Evolutionary conservation across 139 green algal genomes (phyloP).

Genomic region (Micractinium sp.): DNA sequence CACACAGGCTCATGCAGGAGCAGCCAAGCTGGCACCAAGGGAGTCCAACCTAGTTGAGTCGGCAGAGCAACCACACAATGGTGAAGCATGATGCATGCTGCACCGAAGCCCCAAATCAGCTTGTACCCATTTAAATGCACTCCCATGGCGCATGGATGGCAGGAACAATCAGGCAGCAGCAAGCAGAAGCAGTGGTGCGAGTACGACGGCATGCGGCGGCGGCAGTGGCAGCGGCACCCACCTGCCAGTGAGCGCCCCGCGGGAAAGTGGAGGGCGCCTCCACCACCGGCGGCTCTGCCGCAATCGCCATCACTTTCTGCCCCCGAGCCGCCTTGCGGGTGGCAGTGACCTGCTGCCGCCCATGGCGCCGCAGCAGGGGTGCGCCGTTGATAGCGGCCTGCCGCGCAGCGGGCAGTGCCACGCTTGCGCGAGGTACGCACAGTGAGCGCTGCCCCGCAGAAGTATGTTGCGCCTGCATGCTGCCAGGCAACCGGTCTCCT

Average conservation of each 20-base stretch:
- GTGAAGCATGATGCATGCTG: no score
- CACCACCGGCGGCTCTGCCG: conserved; percentile 15
- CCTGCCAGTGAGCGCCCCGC: conserved; percentile 66
- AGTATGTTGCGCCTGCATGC: neutral
- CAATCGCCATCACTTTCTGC: neutral
- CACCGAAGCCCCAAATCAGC: no score
- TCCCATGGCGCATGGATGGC: no score
- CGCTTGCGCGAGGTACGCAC: neutral
- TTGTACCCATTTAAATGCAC: no score
- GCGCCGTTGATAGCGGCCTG: neutral
- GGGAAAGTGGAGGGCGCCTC: conserved; percentile 34
- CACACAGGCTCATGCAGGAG: no score
- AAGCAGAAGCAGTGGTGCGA: no score
- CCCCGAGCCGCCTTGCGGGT: neutral
- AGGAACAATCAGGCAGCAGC: no score
- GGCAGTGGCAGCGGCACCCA: conserved; percentile 1
- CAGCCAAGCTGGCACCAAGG: no score
- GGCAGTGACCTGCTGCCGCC: no score
- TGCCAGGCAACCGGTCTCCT: neutral
- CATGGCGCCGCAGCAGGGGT: neutral
- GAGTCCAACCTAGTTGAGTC: no score
- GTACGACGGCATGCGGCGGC: neutral
- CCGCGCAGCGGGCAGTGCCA: neutral
- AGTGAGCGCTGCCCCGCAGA: neutral
- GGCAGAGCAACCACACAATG: no score